Evolutionary conservation across 768 basidiomycete species (phyloP), one percentile per base, ranked within the genome.

Genomic region (Punctularia strigosozonata): DNA sequence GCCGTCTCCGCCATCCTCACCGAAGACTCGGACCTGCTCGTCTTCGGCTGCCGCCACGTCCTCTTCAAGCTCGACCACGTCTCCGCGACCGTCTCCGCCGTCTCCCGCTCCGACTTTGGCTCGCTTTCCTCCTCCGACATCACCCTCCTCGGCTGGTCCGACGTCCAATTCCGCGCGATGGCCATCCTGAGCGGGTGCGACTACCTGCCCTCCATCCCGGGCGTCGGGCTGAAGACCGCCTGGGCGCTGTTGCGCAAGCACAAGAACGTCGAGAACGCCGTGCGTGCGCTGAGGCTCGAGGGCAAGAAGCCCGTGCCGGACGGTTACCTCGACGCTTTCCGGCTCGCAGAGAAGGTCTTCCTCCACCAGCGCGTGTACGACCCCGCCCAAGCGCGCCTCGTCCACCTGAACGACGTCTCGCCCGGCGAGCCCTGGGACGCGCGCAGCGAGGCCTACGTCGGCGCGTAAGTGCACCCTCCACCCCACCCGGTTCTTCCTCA

Each of bases 21-120:
- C 2, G 95, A 99, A 61, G 95, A 98, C 60, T 97, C 92, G 1
- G 95, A 99, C 58, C 68, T 99, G 21, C 79, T 98, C 43, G 92
- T 99, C 35, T 98, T 95, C 52, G 95, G 94, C n/a, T 94, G 90
- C 61, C 71, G 71, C 47, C 80, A 73, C 38, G 90, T 95, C 8
- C 72, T 95, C n/a, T 89, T 87, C 71, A 98, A 98, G 59, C 68
- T 98, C 21, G 92, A 98, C 58, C 52, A 66, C 2, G 66, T 70
- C 40, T 68, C 73, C 24, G 68, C 61, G 39, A 78, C 77, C n/a
- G 73, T 83, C 44, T 65, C 71, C 10, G 73, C 68, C 37, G 78
- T 89, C 47, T 73, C 71, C 13, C 73, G 80, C 22, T 59, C 61
- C 28, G 74, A 84, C 54, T 87, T 89, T 52, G 79, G 69, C 7